Base-by-base conservation (phyloP, 2,329 filamentous ascomycete genomes). In the Talaromyces sp. region DNA sequence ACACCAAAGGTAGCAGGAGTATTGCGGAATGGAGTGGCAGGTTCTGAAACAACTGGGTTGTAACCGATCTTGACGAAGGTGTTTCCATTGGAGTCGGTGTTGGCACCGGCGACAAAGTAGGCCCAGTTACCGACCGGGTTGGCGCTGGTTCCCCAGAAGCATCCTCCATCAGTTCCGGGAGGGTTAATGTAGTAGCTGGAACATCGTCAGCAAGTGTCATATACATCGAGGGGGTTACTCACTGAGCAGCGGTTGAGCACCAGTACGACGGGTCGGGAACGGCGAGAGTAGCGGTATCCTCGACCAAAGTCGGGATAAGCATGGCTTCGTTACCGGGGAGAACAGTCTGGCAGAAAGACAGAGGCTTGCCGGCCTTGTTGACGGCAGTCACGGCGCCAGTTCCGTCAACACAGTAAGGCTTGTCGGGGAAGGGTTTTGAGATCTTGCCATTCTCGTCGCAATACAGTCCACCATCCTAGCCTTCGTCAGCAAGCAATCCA, bases 141-240 rank as follows among this genome's bases (percentile, higher is more conserved):
- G 47, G 80, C 79, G 8, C 81, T 81, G 53, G 85, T 85, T 65
- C 91, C 90, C 91, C 91, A 93, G 65, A 89, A 77, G 75, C 91
- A 94, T 60, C 85, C 90, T 5, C 81, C 79, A 5, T 84, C 71
- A 54, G 86, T 81, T 67, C 91, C 91, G 38, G 91, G 91, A 34
- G 89, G 84, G 78, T 93, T 93, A 80, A 93, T 86, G 73, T 93
- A 93, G 78, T 85, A 93, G 76, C 88, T 90, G 68, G n/a, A 47
- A n/a, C 13, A 5, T 34, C 8, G 49, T 53, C 2, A 65, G 63
- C 11, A 4, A 10, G 43, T 45, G 31, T 38, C 34, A 59, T 15
- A 22, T 15, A 11, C 11, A 6, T 17, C 6, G 7, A 43, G 36
- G 13, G 22, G 6, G 19, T 13, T 34, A 83, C 88, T 82, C 83